Conservation (phyloP, 345 rosid species). For the Eucalyptus sideroxylon region DNA sequence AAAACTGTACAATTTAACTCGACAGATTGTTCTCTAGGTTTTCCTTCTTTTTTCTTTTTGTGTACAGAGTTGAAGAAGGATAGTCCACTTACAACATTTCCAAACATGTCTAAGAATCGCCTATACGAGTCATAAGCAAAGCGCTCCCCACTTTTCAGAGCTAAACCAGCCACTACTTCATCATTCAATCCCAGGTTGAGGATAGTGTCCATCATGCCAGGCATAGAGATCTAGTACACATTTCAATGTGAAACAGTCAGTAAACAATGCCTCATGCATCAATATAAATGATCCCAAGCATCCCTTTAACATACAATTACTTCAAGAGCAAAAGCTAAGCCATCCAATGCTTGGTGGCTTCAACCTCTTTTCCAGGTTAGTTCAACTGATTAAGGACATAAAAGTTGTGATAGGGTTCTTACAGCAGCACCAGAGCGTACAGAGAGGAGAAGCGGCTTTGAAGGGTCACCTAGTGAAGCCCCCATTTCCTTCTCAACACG, state of each 20-base stretch:
- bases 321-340: neutral
- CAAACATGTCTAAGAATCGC: slow-evolving; percentile 95
- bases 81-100: slow-evolving; percentile 65
- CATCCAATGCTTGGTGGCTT: neutral
- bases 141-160: slow-evolving; percentile 79
- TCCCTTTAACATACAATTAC: neutral
- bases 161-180: slow-evolving; percentile 63
- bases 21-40: neutral
- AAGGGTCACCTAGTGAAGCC: slow-evolving; percentile 64
- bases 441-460: slow-evolving; percentile 85
- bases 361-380: neutral
- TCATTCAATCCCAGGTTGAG: slow-evolving; percentile 93
- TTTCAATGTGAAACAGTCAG: neutral
- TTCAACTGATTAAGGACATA: neutral
- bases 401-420: slow-evolving; percentile 5
- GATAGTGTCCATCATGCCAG: slow-evolving; percentile 99
- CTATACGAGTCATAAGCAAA: slow-evolving; percentile 86
- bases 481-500: slow-evolving; percentile 70
- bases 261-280: neutral
- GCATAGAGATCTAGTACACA: slow-evolving; percentile 66
- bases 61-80: neutral
- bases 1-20: neutral
- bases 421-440: slow-evolving; percentile 99
- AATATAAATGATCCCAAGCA: neutral
- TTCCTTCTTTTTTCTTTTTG: neutral